Evolutionary conservation across 768 basidiomycete genomes (phyloP).

Genomic region (Neoboletus brunneissimus): DNA sequence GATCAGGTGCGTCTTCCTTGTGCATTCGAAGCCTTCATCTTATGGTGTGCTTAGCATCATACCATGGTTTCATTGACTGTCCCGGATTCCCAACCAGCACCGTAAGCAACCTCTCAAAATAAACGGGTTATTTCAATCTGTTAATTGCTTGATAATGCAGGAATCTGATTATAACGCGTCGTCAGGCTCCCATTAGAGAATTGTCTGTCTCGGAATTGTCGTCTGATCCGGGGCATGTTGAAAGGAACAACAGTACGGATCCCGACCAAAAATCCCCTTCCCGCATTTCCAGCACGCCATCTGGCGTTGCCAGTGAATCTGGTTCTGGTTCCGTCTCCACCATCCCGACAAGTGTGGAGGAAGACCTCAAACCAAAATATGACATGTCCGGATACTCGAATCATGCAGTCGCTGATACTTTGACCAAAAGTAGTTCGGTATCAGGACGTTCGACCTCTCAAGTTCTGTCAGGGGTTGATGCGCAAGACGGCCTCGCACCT

Average conservation of each 20-base stretch:
- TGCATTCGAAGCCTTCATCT: not conserved
- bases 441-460: conserved; percentile 15
- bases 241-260: not conserved
- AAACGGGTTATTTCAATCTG: not conserved
- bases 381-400: conserved; percentile 1
- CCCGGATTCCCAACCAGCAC: conserved; percentile 6
- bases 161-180: conserved; percentile 1
- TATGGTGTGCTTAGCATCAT: conserved; percentile 10
- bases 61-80: conserved; percentile 17
- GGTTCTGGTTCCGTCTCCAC: conserved; percentile 1
- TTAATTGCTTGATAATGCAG: conserved; percentile 3
- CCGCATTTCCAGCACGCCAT: conserved; percentile 14
- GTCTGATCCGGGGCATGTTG: not conserved
- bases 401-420: not conserved
- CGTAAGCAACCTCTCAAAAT: conserved; percentile 9
- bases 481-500: conserved; percentile 48
- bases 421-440: conserved; percentile 1
- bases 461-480: conserved; percentile 27
- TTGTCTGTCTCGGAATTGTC: conserved; percentile 4
- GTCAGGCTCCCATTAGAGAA: conserved; percentile 1
- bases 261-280: conserved; percentile 1
- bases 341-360: conserved; percentile 11
- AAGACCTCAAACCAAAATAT: conserved; percentile 25
- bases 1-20: conserved; percentile 19
- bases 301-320: conserved; percentile 7